Conservation (phyloP, 371 early-diverging fungal genomes). For the Actinomucor elegans region DNA sequence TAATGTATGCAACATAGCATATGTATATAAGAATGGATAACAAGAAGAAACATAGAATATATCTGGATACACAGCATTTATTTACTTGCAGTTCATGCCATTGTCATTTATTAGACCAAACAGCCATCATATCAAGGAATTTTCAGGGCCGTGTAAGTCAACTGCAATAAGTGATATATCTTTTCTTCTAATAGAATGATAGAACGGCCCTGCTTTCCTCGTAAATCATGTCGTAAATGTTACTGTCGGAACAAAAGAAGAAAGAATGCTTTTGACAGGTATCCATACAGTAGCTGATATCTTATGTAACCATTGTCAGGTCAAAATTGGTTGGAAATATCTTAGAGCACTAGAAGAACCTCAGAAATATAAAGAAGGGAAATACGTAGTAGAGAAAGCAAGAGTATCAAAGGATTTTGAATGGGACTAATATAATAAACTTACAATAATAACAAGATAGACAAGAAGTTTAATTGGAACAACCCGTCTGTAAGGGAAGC, state of each 20-base stretch:
- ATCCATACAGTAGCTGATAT: slow-evolving; percentile 81
- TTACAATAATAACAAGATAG: too few relatives aligned
- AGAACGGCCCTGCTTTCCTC: slow-evolving; percentile 73
- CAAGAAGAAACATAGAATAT: slow-evolving; percentile 10
- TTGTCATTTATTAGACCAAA: slow-evolving; percentile 18
- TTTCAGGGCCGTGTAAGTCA: slow-evolving; percentile 23
- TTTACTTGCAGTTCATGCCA: slow-evolving; percentile 19
- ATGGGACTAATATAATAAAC: too few relatives aligned
- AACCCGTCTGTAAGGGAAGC: too few relatives aligned
- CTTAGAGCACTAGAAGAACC: slow-evolving; percentile 58
- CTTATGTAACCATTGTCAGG: slow-evolving; percentile 60
- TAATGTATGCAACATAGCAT: neutral
- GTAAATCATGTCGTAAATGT: slow-evolving; percentile 68
- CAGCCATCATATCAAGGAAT: slow-evolving; percentile 16
- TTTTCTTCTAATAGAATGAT: neutral
- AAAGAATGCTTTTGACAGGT: slow-evolving; percentile 77
- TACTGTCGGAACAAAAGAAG: slow-evolving; percentile 60
- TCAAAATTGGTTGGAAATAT: slow-evolving; percentile 68
- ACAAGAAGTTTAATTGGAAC: too few relatives aligned
- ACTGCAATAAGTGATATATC: neutral
- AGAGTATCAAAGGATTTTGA: slow-evolving; percentile 47
- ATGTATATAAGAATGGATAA: neutral
- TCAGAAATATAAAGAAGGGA: slow-evolving; percentile 80
- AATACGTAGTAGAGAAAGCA: slow-evolving; percentile 64
- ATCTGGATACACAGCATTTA: slow-evolving; percentile 1